Evolutionary conservation across 2,329 filamentous ascomycete genomes (phyloP).

Genomic region (Calonectria honghensis): DNA sequence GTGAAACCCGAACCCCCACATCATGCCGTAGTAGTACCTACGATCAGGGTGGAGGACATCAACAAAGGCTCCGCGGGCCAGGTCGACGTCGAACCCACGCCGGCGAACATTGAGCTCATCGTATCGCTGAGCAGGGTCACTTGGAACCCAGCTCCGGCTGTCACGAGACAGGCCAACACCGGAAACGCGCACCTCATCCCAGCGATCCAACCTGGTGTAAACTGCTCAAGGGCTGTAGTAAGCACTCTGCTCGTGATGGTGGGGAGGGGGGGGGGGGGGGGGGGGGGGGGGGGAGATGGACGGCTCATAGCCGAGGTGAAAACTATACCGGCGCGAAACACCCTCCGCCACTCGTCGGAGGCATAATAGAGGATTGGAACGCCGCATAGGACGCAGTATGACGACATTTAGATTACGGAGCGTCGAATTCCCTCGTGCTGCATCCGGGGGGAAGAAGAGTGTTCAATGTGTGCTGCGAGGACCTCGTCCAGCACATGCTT

Average conservation of each 20-base stretch:
- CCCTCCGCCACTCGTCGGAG: slow-evolving; percentile 11
- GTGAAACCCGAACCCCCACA: slow-evolving; percentile 46
- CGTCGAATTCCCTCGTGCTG: not conserved
- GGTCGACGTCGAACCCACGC: not conserved
- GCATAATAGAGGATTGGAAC: slow-evolving; percentile 16
- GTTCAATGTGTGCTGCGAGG: not conserved
- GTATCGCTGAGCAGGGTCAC: not conserved
- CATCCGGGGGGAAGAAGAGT: not conserved
- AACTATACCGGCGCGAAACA: slow-evolving; percentile 15
- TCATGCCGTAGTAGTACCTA: not conserved
- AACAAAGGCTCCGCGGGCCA: slow-evolving; percentile 13
- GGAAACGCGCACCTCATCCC: slow-evolving; percentile 16
- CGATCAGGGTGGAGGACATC: not conserved
- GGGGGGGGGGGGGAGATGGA: not conserved
- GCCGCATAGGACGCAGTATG: slow-evolving; percentile 17
- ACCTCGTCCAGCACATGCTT: slow-evolving; percentile 7
- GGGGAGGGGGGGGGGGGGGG: no score
- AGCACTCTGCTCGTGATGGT: slow-evolving; percentile 2
- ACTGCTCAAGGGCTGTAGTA: not conserved
- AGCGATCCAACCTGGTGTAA: slow-evolving; percentile 8
- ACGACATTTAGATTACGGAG: slow-evolving; percentile 3
- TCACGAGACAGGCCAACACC: slow-evolving; percentile 10
- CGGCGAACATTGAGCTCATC: not conserved
- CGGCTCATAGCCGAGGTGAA: not conserved
- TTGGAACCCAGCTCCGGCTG: slow-evolving; percentile 15